Conservation (phyloP, 2,329 filamentous ascomycete species). For the Rutstroemia sp. region DNA sequence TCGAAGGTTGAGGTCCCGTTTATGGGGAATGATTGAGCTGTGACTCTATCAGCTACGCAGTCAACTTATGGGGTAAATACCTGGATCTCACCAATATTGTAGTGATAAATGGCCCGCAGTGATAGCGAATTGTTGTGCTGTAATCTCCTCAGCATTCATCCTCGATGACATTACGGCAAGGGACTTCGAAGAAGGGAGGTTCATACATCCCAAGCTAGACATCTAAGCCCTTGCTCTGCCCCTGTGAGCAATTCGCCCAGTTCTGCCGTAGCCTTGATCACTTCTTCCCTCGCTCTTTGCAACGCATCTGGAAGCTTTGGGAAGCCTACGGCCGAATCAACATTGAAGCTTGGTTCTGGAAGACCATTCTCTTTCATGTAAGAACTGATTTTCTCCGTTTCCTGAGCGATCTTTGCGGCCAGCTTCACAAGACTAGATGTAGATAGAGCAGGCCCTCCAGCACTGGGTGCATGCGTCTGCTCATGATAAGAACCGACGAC, state of each 20-base stretch:
- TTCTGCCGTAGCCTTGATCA: constrained; percentile 43
- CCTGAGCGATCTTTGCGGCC: constrained; percentile 40
- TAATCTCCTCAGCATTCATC: constrained; percentile 10
- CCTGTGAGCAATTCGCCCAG: constrained; percentile 41
- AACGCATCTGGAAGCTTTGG: constrained; percentile 40
- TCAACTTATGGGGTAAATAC: neutral
- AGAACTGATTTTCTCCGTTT: constrained; percentile 42
- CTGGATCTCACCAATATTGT: constrained; percentile 36
- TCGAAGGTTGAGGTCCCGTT: constrained; percentile 37
- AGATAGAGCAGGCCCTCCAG: neutral
- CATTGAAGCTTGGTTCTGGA: constrained; percentile 39
- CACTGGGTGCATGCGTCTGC: neutral
- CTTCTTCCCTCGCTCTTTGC: constrained; percentile 37
- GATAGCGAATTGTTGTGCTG: constrained; percentile 45
- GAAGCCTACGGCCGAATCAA: constrained; percentile 38
- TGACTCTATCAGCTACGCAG: constrained; percentile 10
- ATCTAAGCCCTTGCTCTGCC: constrained; percentile 43
- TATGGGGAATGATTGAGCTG: constrained; percentile 45
- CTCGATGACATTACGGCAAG: neutral
- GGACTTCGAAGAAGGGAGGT: neutral
- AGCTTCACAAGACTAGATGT: constrained; percentile 18
- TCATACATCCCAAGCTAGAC: constrained; percentile 45
- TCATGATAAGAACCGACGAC: neutral
- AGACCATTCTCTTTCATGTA: constrained; percentile 39
- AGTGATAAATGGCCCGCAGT: constrained; percentile 44